Evolutionary conservation across 257 asterid species (phyloP).

Genomic region (Henckelia pumila): DNA sequence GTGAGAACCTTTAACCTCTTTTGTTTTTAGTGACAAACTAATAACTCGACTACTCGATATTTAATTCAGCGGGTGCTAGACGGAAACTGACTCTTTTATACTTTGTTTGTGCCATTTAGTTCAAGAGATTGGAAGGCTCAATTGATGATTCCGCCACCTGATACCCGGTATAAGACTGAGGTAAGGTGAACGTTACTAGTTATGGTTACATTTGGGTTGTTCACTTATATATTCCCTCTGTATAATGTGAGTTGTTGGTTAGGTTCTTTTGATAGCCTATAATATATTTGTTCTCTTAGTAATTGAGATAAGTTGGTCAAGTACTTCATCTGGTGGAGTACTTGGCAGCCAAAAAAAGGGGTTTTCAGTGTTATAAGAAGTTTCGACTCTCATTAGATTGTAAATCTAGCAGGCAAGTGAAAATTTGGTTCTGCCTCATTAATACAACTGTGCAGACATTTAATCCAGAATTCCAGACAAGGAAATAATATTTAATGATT

Average conservation of each 20-base stretch:
- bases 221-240: background rate
- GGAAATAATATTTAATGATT: background rate
- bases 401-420: background rate
- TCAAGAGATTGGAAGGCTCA: conserved; percentile 32
- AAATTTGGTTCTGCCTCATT: background rate
- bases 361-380: background rate
- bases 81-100: background rate
- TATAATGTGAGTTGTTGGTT: background rate
- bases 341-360: conserved; percentile 4
- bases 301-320: background rate
- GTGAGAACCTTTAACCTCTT: background rate
- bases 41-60: background rate
- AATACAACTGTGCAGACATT: background rate
- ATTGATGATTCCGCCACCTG: conserved; percentile 13
- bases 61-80: background rate
- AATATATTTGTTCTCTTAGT: too few relatives aligned
- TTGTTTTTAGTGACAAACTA: background rate
- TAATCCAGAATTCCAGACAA: background rate
- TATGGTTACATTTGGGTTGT: background rate
- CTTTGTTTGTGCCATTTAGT: conserved; percentile 14
- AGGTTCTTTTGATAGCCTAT: background rate
- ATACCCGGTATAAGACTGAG: conserved; percentile 25
- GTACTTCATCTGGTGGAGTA: background rate
- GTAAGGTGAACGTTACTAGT: conserved; percentile 3
- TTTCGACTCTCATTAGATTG: background rate